Base-by-base conservation (phyloP, 371 early-diverging fungal species). In the Syncephalastrum monosporum region DNA sequence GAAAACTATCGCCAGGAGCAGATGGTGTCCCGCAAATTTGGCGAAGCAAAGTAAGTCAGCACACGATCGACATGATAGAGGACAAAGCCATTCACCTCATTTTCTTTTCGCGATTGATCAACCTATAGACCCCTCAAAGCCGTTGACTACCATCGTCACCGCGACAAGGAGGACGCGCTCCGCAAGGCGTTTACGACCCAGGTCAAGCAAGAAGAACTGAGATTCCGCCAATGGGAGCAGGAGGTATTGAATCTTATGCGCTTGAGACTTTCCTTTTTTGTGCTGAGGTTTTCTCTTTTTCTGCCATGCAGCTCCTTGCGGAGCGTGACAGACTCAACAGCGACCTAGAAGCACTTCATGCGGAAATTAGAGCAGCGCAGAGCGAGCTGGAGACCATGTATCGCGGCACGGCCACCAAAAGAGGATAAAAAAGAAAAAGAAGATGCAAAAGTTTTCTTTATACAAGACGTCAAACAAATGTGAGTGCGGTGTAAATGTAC, bases 141-240 rank as follows among this genome's bases (percentile, higher is more conserved):
- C 73, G 82, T 83, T 2, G 38, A 33, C 38, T 33, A 33, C 38
- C 38, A 8, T 33, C 38, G 38, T 33, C 60, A 93, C 45, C 61
- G 66, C 8, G 95, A 95, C 48, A 96, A 96, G 70, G 98, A 98
- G 71, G 98, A 96, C 61, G 77, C 77, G 14, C 84, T 98, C 59
- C 86, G 95, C 59, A 89, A 91, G 71, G 82, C 89, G 29, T 96
- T 98, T 70, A 94, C 97, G 46, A 95, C 96, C 67, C 94, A 97
- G 69, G 97, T 97, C 54, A 86, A 93, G 54, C 61, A 85, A 60
- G 97, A 98, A 74, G 98, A 98, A 81, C 85, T 86, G 70, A 77
- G 97, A 47, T 98, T 98, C 87, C 86, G 96, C 64, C 87, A 91
- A 69, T 98, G 98, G 98, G 98, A 97, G 72, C 93, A 94, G 68